phyloP scores from a whole-genome alignment of 352 stramenopile species.

The Phytophthora meadii region DNA sequence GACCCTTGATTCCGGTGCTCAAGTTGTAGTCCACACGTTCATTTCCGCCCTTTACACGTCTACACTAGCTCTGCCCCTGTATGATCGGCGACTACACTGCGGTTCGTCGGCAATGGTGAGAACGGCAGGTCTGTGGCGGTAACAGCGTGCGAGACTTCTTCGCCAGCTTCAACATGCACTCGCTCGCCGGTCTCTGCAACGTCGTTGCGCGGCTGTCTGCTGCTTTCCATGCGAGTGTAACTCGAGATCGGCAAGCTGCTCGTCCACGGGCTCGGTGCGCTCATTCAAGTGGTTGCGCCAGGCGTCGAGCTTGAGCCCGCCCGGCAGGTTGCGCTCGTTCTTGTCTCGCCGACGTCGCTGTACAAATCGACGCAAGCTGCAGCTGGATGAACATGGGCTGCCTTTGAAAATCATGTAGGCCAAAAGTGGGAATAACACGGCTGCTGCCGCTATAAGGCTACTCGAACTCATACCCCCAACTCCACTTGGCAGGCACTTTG shows the following conservation, averaged over 20 bases:
- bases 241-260: conserved; percentile 29
- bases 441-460: conserved; percentile 12
- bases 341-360: conserved; percentile 5
- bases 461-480: neutral
- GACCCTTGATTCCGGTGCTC: conserved; percentile 3
- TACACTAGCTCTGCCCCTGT: conserved; percentile 17
- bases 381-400: conserved; percentile 12
- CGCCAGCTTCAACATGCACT: conserved; percentile 25
- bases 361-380: conserved; percentile 13
- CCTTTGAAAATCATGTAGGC: conserved; percentile 28
- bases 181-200: conserved; percentile 21
- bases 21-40: neutral
- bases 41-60: neutral
- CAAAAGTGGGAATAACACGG: conserved; percentile 23
- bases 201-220: conserved; percentile 12
- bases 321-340: conserved; percentile 17
- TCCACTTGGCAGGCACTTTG: conserved; percentile 11
- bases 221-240: conserved; percentile 27
- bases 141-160: conserved; percentile 18
- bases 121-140: conserved; percentile 22
- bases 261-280: conserved; percentile 20
- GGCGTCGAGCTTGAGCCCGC: conserved; percentile 26
- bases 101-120: conserved; percentile 1
- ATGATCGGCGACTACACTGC: neutral
- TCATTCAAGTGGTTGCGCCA: conserved; percentile 31